Evolutionary conservation across 2,329 filamentous ascomycete genomes (phyloP).

Genomic region (Fusarium pseudograminearum): DNA sequence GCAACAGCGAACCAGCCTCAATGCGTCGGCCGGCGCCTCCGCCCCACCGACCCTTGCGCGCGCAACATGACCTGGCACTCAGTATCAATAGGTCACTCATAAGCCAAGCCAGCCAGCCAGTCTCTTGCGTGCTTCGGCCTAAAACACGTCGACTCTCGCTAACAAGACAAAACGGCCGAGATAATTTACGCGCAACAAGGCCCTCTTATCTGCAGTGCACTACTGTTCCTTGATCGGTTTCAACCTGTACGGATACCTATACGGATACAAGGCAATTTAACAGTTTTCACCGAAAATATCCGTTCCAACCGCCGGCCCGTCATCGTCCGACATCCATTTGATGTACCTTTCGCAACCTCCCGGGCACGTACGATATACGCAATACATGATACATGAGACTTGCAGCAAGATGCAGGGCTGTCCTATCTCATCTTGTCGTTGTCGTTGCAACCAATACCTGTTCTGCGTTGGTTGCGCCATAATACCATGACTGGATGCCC

Average conservation of each 20-base stretch:
- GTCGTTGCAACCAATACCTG: constrained; percentile 23
- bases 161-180: constrained; percentile 25
- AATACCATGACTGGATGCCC: constrained; percentile 23
- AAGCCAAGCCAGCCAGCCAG: neutral
- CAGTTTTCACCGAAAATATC: constrained; percentile 11
- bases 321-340: constrained; percentile 32
- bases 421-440: constrained; percentile 26
- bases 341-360: constrained; percentile 36
- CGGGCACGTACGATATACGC: constrained; percentile 41
- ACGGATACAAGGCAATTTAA: neutral
- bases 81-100: constrained; percentile 13
- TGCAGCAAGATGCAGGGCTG: constrained; percentile 25
- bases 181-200: constrained; percentile 13
- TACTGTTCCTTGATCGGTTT: constrained; percentile 3
- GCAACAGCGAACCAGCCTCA: constrained; percentile 37
- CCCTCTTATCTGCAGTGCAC: constrained; percentile 19
- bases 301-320: constrained; percentile 22
- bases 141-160: constrained; percentile 22
- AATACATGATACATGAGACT: constrained; percentile 30
- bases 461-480: constrained; percentile 35
- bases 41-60: constrained; percentile 39
- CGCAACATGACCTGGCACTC: constrained; percentile 7
- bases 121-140: constrained; percentile 31
- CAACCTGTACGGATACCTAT: neutral
- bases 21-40: constrained; percentile 38